These are phyloP conservation scores for Leccinum aurantiacum DNA, from an alignment of 768 basidiomycete species.

Conservation along the genomic window DNA sequence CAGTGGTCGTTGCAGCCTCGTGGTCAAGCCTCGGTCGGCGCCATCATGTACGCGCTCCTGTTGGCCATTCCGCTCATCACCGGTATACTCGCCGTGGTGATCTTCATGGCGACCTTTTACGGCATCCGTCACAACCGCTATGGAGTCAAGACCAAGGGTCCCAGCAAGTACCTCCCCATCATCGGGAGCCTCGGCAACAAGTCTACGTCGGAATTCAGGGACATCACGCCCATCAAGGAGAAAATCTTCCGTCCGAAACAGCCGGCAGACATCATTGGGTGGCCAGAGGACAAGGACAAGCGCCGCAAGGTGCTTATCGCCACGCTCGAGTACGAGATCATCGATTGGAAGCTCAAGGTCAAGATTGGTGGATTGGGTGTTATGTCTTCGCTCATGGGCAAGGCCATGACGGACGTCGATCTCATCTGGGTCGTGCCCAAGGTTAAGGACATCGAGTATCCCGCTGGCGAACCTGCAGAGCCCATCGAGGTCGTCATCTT, in stretches of 20 bases:
- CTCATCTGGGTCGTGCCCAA: conserved; percentile 93
- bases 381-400: conserved; percentile 97
- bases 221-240: conserved; percentile 58
- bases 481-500: conserved; percentile 97
- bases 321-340: conserved; percentile 93
- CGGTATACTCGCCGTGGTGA: conserved; percentile 72
- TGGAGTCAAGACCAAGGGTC: conserved; percentile 72
- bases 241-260: conserved; percentile 68
- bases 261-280: conserved; percentile 81
- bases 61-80: conserved; percentile 83
- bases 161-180: conserved; percentile 86
- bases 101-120: conserved; percentile 97
- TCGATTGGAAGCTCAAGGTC: conserved; percentile 97
- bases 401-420: conserved; percentile 97
- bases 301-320: conserved; percentile 89
- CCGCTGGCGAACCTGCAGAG: conserved; percentile 85
- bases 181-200: conserved; percentile 63
- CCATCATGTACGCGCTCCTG: conserved; percentile 85
- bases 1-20: conserved; percentile 80
- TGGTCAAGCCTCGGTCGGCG: conserved; percentile 77
- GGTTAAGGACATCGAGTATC: conserved; percentile 93
- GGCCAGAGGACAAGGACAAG: conserved; percentile 93
- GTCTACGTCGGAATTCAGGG: conserved; percentile 72
- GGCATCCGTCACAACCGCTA: conserved; percentile 93
- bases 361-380: conserved; percentile 98